A percentile compares a stretch with the other conserved stretches of the same genome.
Evolutionary conservation across 2,329 filamentous ascomycete genomes (phyloP).

Genomic region (Colletotrichum sp.): DNA sequence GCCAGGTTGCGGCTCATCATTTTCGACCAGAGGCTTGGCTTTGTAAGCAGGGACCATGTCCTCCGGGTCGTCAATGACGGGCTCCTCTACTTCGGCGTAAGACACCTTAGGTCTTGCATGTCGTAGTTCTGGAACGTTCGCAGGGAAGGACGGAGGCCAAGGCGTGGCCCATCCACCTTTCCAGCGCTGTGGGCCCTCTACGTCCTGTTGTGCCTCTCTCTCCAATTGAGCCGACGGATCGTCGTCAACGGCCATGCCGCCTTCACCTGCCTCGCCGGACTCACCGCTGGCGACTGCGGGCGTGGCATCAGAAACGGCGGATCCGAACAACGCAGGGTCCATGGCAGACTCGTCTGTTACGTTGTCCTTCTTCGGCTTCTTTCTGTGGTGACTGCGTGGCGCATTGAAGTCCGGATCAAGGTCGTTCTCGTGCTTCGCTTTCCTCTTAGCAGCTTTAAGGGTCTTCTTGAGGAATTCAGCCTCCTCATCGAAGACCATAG

Average conservation of each 20-base stretch:
- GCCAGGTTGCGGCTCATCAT: slow-evolving; percentile 3
- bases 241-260: slow-evolving; percentile 24
- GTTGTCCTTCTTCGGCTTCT: slow-evolving; percentile 40
- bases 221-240: slow-evolving; percentile 12
- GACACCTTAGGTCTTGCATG: slow-evolving; percentile 58
- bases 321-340: slow-evolving; percentile 58
- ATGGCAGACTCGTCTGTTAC: slow-evolving; percentile 39
- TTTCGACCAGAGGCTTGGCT: background rate
- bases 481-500: slow-evolving; percentile 46
- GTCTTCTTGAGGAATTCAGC: slow-evolving; percentile 62
- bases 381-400: slow-evolving; percentile 43
- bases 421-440: slow-evolving; percentile 56
- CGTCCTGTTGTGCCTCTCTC: background rate
- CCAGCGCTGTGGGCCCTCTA: background rate
- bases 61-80: slow-evolving; percentile 44
- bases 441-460: slow-evolving; percentile 57
- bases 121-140: slow-evolving; percentile 53
- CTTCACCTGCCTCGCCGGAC: slow-evolving; percentile 11
- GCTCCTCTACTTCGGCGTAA: slow-evolving; percentile 54
- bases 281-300: background rate
- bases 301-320: background rate
- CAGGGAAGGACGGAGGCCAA: slow-evolving; percentile 3
- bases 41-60: slow-evolving; percentile 33
- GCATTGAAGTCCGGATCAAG: slow-evolving; percentile 59
- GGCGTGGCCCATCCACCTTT: background rate